Base-by-base conservation (phyloP, 2,329 filamentous ascomycete genomes). In the Capronia coronata region DNA sequence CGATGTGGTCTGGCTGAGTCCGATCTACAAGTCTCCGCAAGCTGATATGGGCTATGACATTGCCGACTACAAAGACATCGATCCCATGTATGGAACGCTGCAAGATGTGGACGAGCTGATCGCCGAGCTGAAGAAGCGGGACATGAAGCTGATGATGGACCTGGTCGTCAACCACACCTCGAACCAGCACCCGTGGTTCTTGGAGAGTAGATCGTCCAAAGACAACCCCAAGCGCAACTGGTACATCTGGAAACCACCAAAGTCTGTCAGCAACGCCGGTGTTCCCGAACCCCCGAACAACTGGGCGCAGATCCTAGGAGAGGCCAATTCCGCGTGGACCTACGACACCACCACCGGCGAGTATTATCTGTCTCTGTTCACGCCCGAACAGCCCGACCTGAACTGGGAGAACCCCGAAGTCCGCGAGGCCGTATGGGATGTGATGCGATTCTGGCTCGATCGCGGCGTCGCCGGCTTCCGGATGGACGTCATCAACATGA, bases 391-490 rank as follows among this genome's bases (percentile, higher is more conserved):
- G 64, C 87, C 87, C 0, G 87, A 93, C 59, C 73, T 93, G n/a
- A 93, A 93, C 67, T 93, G 86, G 86, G 84, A 90, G 62, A 85
- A 83, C 49, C 73, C 74, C 0, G 78, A 77, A 8, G 78, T 84
- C 0, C 77, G 86, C 13, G 69, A 78, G 39, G 86, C 85, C 1
- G 80, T 90, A 5, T 85, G 88, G 64, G 76, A 78, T 13, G 75
- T 84, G 3, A 85, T 90, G 77, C 76, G 78, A 23, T 93, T 90
- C 64, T 93, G 87, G 87, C 76, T 93, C 0, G 71, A 86, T 42
- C 77, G 79, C 25, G 86, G 86, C 2, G 81, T 86, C 0, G 79
- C 84, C 40, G 84, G 84, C 2, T 87, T 87, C 70, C 76, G 84
- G n/a, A 77, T 87, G 66, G 84, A 87, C 60, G 82, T 83, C 0